Evolutionary conservation across 306 rosid species (phyloP).

Genomic region (Astragalus glycyphyllos): DNA sequence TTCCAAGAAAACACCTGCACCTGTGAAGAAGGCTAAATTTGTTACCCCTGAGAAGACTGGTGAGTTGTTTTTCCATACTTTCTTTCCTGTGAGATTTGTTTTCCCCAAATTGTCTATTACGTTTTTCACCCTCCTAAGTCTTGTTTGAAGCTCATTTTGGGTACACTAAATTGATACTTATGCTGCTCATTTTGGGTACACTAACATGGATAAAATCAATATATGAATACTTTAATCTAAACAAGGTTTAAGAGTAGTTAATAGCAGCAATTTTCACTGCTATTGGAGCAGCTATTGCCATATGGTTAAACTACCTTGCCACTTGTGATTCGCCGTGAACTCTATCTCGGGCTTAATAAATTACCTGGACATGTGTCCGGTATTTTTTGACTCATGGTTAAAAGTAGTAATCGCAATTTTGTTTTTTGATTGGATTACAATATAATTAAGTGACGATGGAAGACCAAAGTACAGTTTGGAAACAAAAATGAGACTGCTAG

Average conservation of each 20-base stretch:
- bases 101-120: neutral
- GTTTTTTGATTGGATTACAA: neutral
- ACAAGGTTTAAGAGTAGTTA: neutral
- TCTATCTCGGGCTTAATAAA: neutral
- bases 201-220: neutral
- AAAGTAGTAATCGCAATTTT: neutral
- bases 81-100: neutral
- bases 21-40: conserved; percentile 67
- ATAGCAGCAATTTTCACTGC: neutral
- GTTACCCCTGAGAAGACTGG: conserved; percentile 69
- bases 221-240: conserved; percentile 3
- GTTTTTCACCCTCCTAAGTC: neutral
- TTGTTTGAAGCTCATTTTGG: conserved; percentile 16
- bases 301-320: neutral
- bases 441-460: neutral
- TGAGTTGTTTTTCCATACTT: conserved; percentile 40
- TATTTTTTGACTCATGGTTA: neutral
- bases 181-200: conserved; percentile 9
- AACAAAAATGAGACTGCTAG: neutral
- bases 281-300: conserved; percentile 1
- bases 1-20: conserved; percentile 49
- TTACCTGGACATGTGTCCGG: neutral
- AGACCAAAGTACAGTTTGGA: neutral
- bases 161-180: neutral
- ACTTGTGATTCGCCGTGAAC: neutral